These are phyloP conservation scores for Podaxis sp. DNA, from an alignment of 768 basidiomycete genomes.

Conservation along the genomic window DNA sequence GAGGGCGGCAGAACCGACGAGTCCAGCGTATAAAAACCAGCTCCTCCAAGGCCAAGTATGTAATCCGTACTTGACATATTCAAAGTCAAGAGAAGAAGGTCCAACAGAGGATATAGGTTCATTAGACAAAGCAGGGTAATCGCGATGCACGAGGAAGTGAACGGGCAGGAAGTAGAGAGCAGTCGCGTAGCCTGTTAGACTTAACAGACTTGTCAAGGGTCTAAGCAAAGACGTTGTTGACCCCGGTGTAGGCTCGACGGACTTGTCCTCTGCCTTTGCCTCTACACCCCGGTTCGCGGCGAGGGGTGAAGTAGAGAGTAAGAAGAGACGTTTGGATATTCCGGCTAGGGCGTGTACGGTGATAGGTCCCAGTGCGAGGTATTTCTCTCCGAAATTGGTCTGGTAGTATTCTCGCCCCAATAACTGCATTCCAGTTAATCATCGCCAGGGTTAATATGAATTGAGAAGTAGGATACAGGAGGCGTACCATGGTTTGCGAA, in stretches of 20 bases:
- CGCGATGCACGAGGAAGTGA: constrained; percentile 69
- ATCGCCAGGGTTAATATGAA: background rate
- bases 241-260: constrained; percentile 18
- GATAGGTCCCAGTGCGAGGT: constrained; percentile 68
- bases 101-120: constrained; percentile 57
- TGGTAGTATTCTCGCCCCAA: constrained; percentile 88
- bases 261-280: background rate
- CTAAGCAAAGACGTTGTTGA: constrained; percentile 15
- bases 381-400: constrained; percentile 62
- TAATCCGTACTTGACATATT: constrained; percentile 77
- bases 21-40: constrained; percentile 59
- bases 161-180: constrained; percentile 60
- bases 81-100: constrained; percentile 78
- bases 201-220: constrained; percentile 42
- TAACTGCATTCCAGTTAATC: constrained; percentile 43
- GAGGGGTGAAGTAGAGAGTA: background rate
- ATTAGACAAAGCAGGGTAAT: constrained; percentile 43
- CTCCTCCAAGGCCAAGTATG: constrained; percentile 59
- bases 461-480: background rate
- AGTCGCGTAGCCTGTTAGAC: constrained; percentile 61
- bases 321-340: constrained; percentile 56
- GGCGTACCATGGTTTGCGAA: constrained; percentile 72
- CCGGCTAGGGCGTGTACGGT: constrained; percentile 59
- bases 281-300: constrained; percentile 15
- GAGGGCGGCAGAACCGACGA: constrained; percentile 52